Base-by-base conservation (phyloP, 108 stramenopile genomes). In the Cyclotella baltica region DNA sequence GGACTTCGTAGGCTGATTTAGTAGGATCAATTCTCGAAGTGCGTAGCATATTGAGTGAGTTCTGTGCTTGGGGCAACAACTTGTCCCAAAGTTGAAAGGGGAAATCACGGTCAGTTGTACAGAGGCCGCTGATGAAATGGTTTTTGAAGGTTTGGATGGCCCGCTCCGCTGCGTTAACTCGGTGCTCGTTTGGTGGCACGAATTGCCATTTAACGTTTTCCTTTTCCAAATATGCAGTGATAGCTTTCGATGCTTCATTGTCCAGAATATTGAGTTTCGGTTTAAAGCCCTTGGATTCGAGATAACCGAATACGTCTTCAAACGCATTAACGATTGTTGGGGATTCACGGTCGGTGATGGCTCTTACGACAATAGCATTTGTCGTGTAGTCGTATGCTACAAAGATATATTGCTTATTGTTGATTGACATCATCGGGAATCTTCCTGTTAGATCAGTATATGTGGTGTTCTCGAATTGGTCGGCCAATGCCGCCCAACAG, bases 361-460 rank as follows among this genome's bases (percentile, higher is more conserved):
- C 81, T 40, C 35, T 30, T 10, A 52, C 72, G 1, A 67, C 25
- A 56, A 88, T 88, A 48, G 62, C 28, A 63, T 85, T 82, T 37
- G 64, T 68, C 19, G 75, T 85, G 56, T 83, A 83, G 35, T 84
- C 73, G 62, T 88, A 88, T 11, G 84, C 8, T 5, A 89, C 61
- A 20, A 86, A 67, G 11, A 80, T 18, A 56, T 83, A 80, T 25
- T 74, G 31, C 34, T 77, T 67, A 37, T 77, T 78, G 18, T 62
- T 34, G 15, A 36, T 23, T 1, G 82, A 83, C 16, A 63, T 50
- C 10, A 73, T 33, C 4, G 74, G 76, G 50, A 87, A 80, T 4
- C 30, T 23, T 25, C 88, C 88, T 10, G 86, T 85, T 8, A 46
- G 18, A 25, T 75, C 74, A 6, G 40, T 75, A n/a, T 75, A 75